phyloP scores from a whole-genome alignment of 441 rosid genomes.

The Bruguiera hainesii region DNA sequence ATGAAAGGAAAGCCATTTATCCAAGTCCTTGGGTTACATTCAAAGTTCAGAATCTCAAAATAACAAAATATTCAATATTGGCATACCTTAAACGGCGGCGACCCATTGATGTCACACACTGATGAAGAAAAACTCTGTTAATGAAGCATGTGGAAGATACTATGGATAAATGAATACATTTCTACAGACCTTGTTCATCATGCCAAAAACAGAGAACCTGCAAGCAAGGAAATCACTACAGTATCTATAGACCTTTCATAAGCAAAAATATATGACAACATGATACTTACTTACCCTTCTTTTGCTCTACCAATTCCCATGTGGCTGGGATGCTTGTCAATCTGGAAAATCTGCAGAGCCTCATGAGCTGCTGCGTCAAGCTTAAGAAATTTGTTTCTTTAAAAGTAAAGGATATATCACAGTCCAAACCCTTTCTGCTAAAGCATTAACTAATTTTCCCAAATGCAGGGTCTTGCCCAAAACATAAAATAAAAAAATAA shows the following conservation, averaged over 20 bases:
- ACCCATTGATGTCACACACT: conserved; percentile 97
- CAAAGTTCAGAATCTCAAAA: conserved; percentile 14
- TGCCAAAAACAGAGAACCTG: conserved; percentile 97
- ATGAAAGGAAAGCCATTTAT: conserved; percentile 25
- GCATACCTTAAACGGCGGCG: conserved; percentile 79
- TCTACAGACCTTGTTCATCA: conserved; percentile 90
- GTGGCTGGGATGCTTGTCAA: conserved; percentile 98
- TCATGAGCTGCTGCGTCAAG: conserved; percentile 92
- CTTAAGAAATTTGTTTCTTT: conserved; percentile 78
- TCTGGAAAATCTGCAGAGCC: conserved; percentile 91
- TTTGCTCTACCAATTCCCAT: conserved; percentile 99
- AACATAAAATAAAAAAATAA: background rate
- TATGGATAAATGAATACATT: conserved; percentile 22
- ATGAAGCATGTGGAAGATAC: conserved; percentile 25
- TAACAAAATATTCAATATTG: conserved; percentile 23
- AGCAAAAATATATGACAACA: conserved; percentile 19
- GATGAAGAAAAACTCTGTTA: conserved; percentile 33
- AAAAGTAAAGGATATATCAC: conserved; percentile 38
- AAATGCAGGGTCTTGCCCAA: background rate
- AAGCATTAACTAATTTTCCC: too few relatives aligned
- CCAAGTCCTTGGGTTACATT: conserved; percentile 17
- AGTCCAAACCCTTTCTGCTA: conserved; percentile 7
- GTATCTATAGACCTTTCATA: conserved; percentile 13
- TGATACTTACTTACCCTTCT: conserved; percentile 63
- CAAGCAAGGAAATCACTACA: conserved; percentile 30